A percentile compares a stretch with the other conserved stretches of the same genome.
phyloP scores from a whole-genome alignment of 352 stramenopile genomes.

The Peronospora farinosa region DNA sequence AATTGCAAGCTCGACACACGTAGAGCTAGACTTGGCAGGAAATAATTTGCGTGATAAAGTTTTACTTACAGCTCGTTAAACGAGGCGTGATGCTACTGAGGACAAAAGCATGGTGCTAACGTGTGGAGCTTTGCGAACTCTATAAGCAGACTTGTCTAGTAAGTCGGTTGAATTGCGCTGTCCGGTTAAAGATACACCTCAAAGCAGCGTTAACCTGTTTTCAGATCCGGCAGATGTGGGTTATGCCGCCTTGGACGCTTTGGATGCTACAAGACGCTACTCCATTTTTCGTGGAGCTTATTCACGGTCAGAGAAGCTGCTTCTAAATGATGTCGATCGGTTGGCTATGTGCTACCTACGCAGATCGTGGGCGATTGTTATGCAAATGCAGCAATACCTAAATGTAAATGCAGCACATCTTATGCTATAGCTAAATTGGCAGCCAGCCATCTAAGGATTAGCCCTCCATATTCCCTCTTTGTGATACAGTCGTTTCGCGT shows the following conservation, averaged over 20 bases:
- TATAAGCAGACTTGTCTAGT: conserved; percentile 29
- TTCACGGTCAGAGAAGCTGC: no score
- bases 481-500: conserved; percentile 35
- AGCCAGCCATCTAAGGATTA: conserved; percentile 24
- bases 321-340: no score
- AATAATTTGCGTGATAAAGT: conserved; percentile 2
- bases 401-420: no score
- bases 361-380: no score
- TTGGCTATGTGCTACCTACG: no score
- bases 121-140: conserved; percentile 32
- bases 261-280: no score
- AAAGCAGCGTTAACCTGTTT: neutral
- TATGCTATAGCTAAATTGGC: conserved; percentile 24
- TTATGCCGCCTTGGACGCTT: no score
- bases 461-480: neutral
- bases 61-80: neutral
- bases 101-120: conserved; percentile 19
- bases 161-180: conserved; percentile 1
- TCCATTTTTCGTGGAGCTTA: no score
- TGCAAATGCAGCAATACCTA: no score
- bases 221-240: no score
- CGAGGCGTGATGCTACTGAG: neutral
- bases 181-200: neutral
- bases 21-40: conserved; percentile 1
- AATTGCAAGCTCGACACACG: conserved; percentile 20